Conservation (phyloP, 202 grass and related monocot genomes). For the Setaria italica region DNA sequence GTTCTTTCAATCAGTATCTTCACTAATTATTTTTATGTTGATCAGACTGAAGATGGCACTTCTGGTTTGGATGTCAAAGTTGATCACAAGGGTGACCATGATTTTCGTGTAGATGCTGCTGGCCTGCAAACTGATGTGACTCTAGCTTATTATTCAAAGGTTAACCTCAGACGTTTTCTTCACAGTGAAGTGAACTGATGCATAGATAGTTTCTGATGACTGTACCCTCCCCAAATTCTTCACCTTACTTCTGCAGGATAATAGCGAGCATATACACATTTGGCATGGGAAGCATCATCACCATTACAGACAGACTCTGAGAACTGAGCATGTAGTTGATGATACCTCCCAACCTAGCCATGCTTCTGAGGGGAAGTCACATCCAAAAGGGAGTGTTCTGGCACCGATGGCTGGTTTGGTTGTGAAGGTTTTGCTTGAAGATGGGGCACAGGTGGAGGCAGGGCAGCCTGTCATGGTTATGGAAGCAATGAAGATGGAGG, state of each 20-base stretch:
- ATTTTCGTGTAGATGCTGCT: constrained; percentile 78
- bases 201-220: constrained; percentile 23
- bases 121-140: constrained; percentile 82
- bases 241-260: constrained; percentile 56
- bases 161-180: constrained; percentile 30
- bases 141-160: constrained; percentile 86
- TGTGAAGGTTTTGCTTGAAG: constrained; percentile 80
- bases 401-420: constrained; percentile 97
- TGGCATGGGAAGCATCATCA: constrained; percentile 92
- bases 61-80: constrained; percentile 82
- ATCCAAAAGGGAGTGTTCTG: constrained; percentile 86
- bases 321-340: constrained; percentile 54
- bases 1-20: constrained; percentile 7
- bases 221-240: not conserved
- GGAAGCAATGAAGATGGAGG: constrained; percentile 99
- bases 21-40: constrained; percentile 41
- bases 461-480: constrained; percentile 90
- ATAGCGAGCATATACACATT: constrained; percentile 77
- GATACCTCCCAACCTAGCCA: constrained; percentile 61
- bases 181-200: constrained; percentile 3
- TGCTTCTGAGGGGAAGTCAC: constrained; percentile 60
- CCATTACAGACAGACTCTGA: constrained; percentile 78
- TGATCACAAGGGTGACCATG: constrained; percentile 54
- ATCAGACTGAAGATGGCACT: constrained; percentile 71
- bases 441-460: constrained; percentile 71